Evolutionary conservation across 192 early-diverging fungal species (phyloP), one percentile per base, ranked within the genome.

Genomic region (Funneliformis geosporum): DNA sequence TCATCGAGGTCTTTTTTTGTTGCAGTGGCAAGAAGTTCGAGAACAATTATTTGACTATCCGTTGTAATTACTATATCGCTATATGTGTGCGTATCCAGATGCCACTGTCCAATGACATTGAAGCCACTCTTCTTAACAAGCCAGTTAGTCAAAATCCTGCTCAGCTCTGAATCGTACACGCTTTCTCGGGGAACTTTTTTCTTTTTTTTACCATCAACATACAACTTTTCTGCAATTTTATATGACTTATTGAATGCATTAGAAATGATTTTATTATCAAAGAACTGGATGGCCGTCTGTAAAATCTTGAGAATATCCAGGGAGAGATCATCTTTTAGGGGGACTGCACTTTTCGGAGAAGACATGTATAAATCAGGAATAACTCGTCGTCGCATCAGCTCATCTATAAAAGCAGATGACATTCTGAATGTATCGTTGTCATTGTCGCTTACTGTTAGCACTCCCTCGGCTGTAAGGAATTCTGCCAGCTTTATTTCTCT

Each of bases 301-400:
- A 83, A 70, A 46, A 80, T 75, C 33, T 72, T 73, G 39, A 83
- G 43, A 60, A 67, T 80, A 78, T 80, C 67, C 79, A 83, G 74
- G n/a, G 79, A 71, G 5, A 23, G 18, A 61, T 66, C 68, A 28
- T 59, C 38, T 79, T 21, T 66, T 66, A 60, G 50, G 59, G 82
- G 82, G 65, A 79, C 25, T 70, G 42, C 27, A 60, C 21, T 12
- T 70, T 2, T 28, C 33, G 77, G 77, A n/a, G 66, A 23, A 23
- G 65, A 70, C 28, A 9, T 27, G 66, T 69, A 79, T 33, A 70
- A 55, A 69, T 10, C 43, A 60, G 67, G 28, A 80, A 80, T 73
- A 61, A 73, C 79, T 25, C 25, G 23, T 72, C 47, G 10, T 33
- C 28, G 68, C 47, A 80, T 80, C 40, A 80, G 42, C 7, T 16